Evolutionary conservation across 345 rosid species (phyloP).

Genomic region (Eucalyptus coolabah): DNA sequence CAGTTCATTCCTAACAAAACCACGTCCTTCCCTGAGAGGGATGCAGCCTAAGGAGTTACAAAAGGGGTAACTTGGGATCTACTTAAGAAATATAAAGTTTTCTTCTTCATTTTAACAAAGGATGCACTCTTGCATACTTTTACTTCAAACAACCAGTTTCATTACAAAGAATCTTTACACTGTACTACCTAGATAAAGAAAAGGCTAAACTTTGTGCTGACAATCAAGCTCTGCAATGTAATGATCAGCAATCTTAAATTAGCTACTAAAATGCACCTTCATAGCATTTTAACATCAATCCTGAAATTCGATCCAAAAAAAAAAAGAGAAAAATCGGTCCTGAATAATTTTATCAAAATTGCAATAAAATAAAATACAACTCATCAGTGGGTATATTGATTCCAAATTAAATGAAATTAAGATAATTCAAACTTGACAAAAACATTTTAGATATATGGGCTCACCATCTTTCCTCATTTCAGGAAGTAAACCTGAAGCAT

Average conservation of each 20-base stretch:
- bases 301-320: background rate
- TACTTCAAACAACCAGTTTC: background rate
- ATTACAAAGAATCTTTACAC: background rate
- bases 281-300: background rate
- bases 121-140: background rate
- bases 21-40: background rate
- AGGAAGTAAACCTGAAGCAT: slow-evolving; percentile 82
- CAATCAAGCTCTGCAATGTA: background rate
- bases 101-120: background rate
- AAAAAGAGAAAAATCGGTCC: background rate
- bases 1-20: background rate
- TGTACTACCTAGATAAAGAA: background rate
- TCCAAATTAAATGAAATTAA: background rate
- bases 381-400: background rate
- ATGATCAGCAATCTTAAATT: background rate
- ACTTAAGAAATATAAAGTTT: background rate
- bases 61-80: background rate
- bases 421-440: background rate
- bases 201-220: background rate
- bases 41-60: background rate
- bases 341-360: background rate
- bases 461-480: slow-evolving; percentile 97
- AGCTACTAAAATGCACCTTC: background rate
- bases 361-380: background rate
- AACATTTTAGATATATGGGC: background rate